These are phyloP conservation scores for Ophiostoma himal-ulmi DNA, from an alignment of 2,329 filamentous ascomycete genomes.

Conservation along the genomic window DNA sequence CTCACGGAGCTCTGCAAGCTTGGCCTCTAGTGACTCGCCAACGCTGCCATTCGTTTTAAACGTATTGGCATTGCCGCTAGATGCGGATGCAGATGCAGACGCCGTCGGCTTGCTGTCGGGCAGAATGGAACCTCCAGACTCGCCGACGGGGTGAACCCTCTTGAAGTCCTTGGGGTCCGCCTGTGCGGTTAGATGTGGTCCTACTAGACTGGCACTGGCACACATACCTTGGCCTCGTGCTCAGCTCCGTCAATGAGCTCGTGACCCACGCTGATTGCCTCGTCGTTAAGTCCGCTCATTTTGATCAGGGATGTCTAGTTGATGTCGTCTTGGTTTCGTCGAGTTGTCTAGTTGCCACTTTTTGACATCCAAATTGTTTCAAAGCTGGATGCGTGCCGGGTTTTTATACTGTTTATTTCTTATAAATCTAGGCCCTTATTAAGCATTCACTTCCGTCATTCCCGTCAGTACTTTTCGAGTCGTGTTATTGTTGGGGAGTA, in stretches of 20 bases:
- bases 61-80: not conserved
- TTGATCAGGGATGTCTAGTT: not conserved
- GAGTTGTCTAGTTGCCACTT: not conserved
- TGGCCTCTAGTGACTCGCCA: not conserved
- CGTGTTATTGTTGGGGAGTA: not conserved
- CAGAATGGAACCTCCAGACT: slow-evolving; percentile 5
- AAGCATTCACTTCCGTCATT: not conserved
- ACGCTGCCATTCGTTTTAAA: not conserved
- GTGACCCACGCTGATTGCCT: slow-evolving; percentile 14
- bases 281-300: slow-evolving; percentile 17
- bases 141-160: slow-evolving; percentile 17
- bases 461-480: not conserved
- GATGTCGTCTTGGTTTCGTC: not conserved
- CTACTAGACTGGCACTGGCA: not conserved
- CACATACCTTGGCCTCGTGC: slow-evolving; percentile 13
- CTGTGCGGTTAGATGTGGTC: not conserved
- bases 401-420: not conserved
- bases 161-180: slow-evolving; percentile 17
- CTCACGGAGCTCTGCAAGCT: not conserved
- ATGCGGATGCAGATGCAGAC: not conserved
- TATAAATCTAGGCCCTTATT: not conserved
- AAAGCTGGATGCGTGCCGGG: not conserved
- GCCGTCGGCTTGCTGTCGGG: not conserved
- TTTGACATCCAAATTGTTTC: not conserved
- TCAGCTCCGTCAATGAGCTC: slow-evolving; percentile 18